These are phyloP conservation scores for Selenicereus undatus DNA, from an alignment of 148 eudicot species.

Conservation along the genomic window DNA sequence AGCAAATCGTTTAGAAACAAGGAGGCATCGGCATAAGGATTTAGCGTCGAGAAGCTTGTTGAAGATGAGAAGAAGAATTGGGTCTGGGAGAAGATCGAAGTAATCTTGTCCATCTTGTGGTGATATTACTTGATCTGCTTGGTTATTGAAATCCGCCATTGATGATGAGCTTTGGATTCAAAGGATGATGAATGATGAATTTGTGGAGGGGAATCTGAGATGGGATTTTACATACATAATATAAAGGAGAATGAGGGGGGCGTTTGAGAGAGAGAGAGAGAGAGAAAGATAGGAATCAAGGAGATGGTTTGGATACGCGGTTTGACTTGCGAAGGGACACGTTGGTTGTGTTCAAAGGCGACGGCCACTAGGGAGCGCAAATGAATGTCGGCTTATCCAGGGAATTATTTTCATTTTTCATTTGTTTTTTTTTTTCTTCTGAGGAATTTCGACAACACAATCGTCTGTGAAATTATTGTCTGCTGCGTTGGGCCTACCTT, in stretches of 20 bases:
- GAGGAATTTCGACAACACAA: background rate
- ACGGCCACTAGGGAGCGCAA: background rate
- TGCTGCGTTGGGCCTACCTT: too few species aligned
- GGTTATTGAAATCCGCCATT: background rate
- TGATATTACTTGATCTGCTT: background rate
- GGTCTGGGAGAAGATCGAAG: conserved; percentile 59
- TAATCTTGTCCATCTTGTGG: conserved; percentile 25
- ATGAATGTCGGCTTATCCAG: background rate
- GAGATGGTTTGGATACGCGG: conserved; percentile 18
- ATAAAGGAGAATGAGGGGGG: background rate
- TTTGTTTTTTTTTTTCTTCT: too few species aligned
- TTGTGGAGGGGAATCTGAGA: background rate
- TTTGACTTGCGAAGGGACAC: conserved; percentile 23
- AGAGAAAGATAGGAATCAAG: background rate
- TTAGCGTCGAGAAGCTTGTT: conserved; percentile 47
- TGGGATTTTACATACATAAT: background rate
- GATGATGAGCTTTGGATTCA: background rate
- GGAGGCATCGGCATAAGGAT: conserved; percentile 37
- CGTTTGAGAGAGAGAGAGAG: background rate
- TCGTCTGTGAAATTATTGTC: too few species aligned
- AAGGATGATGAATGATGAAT: background rate
- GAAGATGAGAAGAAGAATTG: conserved; percentile 38
- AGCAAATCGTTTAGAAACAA: conserved; percentile 47
- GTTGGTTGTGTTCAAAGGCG: background rate
- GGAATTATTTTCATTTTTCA: background rate